A percentile compares a stretch with the other conserved stretches of the same genome.
phyloP scores from a whole-genome alignment of 2,329 filamentous ascomycete genomes.

The Mycosphaerelloides madeirae region DNA sequence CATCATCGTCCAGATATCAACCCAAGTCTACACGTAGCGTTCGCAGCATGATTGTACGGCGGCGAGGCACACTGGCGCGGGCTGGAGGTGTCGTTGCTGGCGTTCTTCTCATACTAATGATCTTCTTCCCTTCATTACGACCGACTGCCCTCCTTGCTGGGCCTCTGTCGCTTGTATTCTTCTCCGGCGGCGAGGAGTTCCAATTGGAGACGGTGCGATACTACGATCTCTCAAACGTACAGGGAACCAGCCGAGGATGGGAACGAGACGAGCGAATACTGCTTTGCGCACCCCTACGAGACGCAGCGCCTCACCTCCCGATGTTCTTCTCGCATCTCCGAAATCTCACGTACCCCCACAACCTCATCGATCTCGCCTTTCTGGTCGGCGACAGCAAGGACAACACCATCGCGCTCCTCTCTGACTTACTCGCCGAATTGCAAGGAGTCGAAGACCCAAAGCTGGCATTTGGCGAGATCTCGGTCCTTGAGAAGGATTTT shows the following conservation, averaged over 20 bases:
- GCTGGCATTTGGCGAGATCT: slow-evolving; percentile 90
- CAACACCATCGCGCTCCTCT: slow-evolving; percentile 71
- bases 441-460: slow-evolving; percentile 75
- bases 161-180: slow-evolving; percentile 62
- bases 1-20: slow-evolving; percentile 62
- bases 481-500: slow-evolving; percentile 97
- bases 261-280: slow-evolving; percentile 93
- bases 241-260: slow-evolving; percentile 90
- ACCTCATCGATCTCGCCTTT: slow-evolving; percentile 93
- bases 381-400: slow-evolving; percentile 97
- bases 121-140: slow-evolving; percentile 71
- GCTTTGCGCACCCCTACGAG: slow-evolving; percentile 87
- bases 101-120: slow-evolving; percentile 59
- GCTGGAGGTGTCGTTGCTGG: slow-evolving; percentile 55
- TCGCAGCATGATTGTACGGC: slow-evolving; percentile 57
- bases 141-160: slow-evolving; percentile 52
- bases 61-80: slow-evolving; percentile 67
- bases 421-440: slow-evolving; percentile 68
- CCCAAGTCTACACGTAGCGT: slow-evolving; percentile 64
- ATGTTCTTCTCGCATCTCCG: slow-evolving; percentile 99
- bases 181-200: slow-evolving; percentile 61
- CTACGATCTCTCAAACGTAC: slow-evolving; percentile 88
- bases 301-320: slow-evolving; percentile 82
- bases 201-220: slow-evolving; percentile 94
- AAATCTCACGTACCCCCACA: slow-evolving; percentile 96